phyloP scores from a whole-genome alignment of 2,329 filamentous ascomycete species.

The Erysiphe pulchra region DNA sequence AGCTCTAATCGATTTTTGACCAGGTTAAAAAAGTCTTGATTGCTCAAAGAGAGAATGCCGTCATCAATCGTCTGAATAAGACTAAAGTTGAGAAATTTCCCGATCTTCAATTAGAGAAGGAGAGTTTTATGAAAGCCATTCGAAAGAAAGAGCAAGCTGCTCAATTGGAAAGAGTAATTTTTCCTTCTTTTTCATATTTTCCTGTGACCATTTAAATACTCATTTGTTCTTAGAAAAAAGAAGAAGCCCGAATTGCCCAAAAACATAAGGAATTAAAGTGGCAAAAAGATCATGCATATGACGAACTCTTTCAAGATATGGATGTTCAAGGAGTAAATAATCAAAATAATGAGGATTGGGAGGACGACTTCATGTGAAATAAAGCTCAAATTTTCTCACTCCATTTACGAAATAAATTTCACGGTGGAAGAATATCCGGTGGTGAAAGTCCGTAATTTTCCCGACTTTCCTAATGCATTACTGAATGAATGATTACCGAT shows the following conservation, averaged over 20 bases:
- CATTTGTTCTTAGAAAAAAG: conserved; percentile 32
- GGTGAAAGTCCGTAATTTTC: too few relatives aligned
- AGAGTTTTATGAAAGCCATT: conserved; percentile 45
- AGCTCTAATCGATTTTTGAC: background rate
- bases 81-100: conserved; percentile 75
- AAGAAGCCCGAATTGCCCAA: conserved; percentile 45
- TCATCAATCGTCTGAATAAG: conserved; percentile 96
- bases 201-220: background rate
- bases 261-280: conserved; percentile 76
- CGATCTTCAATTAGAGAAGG: conserved; percentile 59
- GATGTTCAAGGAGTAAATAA: conserved; percentile 58
- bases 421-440: too few relatives aligned
- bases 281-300: conserved; percentile 95
- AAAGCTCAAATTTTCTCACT: too few relatives aligned
- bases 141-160: conserved; percentile 43
- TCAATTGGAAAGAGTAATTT: conserved; percentile 31
- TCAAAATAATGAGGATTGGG: conserved; percentile 53
- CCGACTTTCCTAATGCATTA: too few relatives aligned
- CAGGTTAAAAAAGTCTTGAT: conserved; percentile 65
- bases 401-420: too few relatives aligned
- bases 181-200: conserved; percentile 1
- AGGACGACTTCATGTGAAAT: conserved; percentile 78
- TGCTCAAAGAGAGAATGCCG: conserved; percentile 54
- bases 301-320: conserved; percentile 70
- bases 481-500: background rate